Evolutionary conservation across 495 filamentous ascomycete genomes (phyloP), one percentile per base, ranked within the genome.

Genomic region (Thozetella sp.): DNA sequence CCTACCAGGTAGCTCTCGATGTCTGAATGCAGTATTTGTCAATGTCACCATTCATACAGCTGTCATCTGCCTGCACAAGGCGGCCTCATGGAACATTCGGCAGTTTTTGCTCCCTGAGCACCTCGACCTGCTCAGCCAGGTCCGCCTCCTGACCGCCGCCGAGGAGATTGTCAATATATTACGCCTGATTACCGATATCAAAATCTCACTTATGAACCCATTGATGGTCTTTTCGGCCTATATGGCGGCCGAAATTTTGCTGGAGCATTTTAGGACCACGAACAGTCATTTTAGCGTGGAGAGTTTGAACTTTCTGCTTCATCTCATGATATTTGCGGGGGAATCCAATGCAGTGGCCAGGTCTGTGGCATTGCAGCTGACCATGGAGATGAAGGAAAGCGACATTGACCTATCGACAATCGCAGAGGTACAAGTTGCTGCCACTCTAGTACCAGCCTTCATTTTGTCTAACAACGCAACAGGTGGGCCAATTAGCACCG

Each of bases 61-160:
- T n/a, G 48, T 55, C 59, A 61, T 61, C 25, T 55, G 45, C 25
- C 46, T 61, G n/a, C 59, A 61, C 59, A 25, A 54, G 17, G 53
- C 54, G 19, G 59, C 37, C 4, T 9, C 53, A 12, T 27, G n/a
- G 22, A 26, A 52, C 20, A n/a, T 19, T 3, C 6, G 24, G 15
- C 45, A 55, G 45, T 20, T 20, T 1, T 12, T 43, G 26, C 48
- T 53, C 22, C 48, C 53, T 2, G 46, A 25, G 9, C 54, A 34
- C 23, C 15, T 46, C 0, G 22, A 9, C 10, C 34, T 13, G 15
- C 40, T 27, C 19, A 45, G 30, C 34, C 27, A 54, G 30, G 27
- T 22, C 22, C 57, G 57, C 15, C 54, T 61, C 11, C 53, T 56
- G 1, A 26, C 59, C 22, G 59, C 59, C 6, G 59, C 59, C 1